A percentile compares a stretch with the other conserved stretches of the same genome.
phyloP scores from a whole-genome alignment of 2,329 filamentous ascomycete species.

The Colletotrichum scovillei region DNA sequence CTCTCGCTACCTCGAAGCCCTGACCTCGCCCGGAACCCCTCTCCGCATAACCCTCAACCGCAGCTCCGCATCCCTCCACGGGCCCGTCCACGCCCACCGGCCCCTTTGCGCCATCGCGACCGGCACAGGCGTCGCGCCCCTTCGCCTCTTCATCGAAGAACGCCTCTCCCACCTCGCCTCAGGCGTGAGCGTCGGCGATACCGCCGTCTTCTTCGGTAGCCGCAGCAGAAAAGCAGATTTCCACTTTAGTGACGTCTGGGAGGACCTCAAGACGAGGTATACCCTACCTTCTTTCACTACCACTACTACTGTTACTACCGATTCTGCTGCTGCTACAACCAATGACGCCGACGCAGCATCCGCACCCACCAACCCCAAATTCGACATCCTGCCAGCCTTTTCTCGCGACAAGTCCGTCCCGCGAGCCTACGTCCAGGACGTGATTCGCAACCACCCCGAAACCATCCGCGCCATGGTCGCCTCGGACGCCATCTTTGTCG shows the following conservation, averaged over 20 bases:
- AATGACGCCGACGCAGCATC: slow-evolving; percentile 42
- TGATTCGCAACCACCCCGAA: slow-evolving; percentile 56
- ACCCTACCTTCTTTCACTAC: not conserved
- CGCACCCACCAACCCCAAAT: slow-evolving; percentile 1
- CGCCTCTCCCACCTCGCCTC: slow-evolving; percentile 54
- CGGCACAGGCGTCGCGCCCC: slow-evolving; percentile 88
- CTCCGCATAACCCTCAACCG: slow-evolving; percentile 71
- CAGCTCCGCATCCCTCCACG: slow-evolving; percentile 55
- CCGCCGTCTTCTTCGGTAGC: slow-evolving; percentile 85
- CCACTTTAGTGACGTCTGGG: slow-evolving; percentile 86
- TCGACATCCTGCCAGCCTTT: slow-evolving; percentile 56
- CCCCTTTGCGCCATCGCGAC: slow-evolving; percentile 85
- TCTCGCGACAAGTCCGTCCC: slow-evolving; percentile 55
- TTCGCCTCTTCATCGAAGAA: slow-evolving; percentile 84
- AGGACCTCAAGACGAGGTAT: slow-evolving; percentile 34
- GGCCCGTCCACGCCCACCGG: slow-evolving; percentile 48
- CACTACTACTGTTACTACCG: slow-evolving; percentile 13
- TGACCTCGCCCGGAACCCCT: slow-evolving; percentile 64
- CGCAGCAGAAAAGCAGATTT: slow-evolving; percentile 81
- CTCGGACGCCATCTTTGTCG: slow-evolving; percentile 57
- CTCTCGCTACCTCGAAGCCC: slow-evolving; percentile 82
- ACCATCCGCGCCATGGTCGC: slow-evolving; percentile 51
- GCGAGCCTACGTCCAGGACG: slow-evolving; percentile 68
- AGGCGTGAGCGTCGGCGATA: slow-evolving; percentile 32
- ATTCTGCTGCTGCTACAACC: not conserved